Conservation (phyloP, 129 eudicot genomes). For the Gnaphalium uliginosum region DNA sequence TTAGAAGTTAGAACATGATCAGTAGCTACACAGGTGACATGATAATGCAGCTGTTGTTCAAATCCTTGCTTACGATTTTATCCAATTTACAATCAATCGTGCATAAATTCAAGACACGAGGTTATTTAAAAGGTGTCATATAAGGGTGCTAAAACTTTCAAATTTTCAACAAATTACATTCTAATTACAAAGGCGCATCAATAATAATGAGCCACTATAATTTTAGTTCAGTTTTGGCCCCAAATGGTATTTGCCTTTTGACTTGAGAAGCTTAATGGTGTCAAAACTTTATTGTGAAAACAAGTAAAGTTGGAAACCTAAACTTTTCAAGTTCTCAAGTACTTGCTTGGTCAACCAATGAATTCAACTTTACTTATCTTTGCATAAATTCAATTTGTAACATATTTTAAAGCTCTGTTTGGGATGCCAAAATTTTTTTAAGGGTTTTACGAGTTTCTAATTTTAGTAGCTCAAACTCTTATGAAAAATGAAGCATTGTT, state of each 20-base stretch:
- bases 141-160: not conserved
- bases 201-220: not conserved
- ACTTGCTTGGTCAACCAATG: conserved; percentile 15
- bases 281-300: conserved; percentile 17
- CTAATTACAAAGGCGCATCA: not conserved
- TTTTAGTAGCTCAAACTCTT: no score
- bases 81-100: not conserved
- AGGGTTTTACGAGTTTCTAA: no score
- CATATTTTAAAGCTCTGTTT: no score
- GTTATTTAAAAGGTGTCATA: not conserved
- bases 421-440: no score
- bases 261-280: conserved; percentile 12
- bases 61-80: no score
- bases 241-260: conserved; percentile 21
- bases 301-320: conserved; percentile 18
- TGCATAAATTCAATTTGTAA: conserved; percentile 3
- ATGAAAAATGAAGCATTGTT: no score
- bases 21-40: not conserved
- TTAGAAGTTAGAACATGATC: not conserved
- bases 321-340: conserved; percentile 25
- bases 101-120: not conserved
- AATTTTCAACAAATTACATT: not conserved
- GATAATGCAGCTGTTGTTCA: no score
- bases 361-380: conserved; percentile 13
- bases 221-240: conserved; percentile 5